Evolutionary conservation across 495 filamentous ascomycete genomes (phyloP), one percentile per base, ranked within the genome.

Genomic region (Neurospora africana): DNA sequence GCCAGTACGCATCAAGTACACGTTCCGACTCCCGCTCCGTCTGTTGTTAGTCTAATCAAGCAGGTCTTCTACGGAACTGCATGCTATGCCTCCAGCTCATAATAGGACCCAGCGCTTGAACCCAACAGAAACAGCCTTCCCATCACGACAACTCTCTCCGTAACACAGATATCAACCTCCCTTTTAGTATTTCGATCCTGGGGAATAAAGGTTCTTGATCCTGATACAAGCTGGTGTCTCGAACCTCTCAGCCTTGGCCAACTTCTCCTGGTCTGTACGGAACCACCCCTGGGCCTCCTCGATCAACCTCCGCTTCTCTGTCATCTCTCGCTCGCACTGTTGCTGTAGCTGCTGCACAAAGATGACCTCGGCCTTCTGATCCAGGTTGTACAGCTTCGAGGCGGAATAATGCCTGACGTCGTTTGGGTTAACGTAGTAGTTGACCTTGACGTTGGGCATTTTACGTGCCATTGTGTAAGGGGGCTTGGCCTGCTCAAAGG

Each of bases 281-380:
- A 98, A 94, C 91, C 93, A 97, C 15, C 95, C 95, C 76, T 91
- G 89, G 3, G 95, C 94, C 38, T 92, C 91, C 69, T 97, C 87
- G 58, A 89, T 82, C 81, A 94, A 84, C 38, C 88, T 85, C 71
- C 88, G 85, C 79, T 88, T 87, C 69, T 85, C 79, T 47, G 85
- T 80, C 69, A 86, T 79, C 79, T 98, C 95, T 38, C 81, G 80
- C 68, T 94, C 91, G 80, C 95, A 99, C 72, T 90, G 85, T 67
- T 86, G 83, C 35, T 85, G 85, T 21, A 98, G 81, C 53, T 82
- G 80, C 40, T 85, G 84, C 68, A 97, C 85, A 72, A 92, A 93
- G 15, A 87, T 86, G 5, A 85, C 79, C 81, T 98, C 94, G 61
- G 92, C 95, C 71, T 82, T 85, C 74, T 88, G 86, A 77, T 98